These are phyloP conservation scores for Tardiomyces depauwii DNA, from an alignment of 1,139 yeast species.

Conservation along the genomic window DNA sequence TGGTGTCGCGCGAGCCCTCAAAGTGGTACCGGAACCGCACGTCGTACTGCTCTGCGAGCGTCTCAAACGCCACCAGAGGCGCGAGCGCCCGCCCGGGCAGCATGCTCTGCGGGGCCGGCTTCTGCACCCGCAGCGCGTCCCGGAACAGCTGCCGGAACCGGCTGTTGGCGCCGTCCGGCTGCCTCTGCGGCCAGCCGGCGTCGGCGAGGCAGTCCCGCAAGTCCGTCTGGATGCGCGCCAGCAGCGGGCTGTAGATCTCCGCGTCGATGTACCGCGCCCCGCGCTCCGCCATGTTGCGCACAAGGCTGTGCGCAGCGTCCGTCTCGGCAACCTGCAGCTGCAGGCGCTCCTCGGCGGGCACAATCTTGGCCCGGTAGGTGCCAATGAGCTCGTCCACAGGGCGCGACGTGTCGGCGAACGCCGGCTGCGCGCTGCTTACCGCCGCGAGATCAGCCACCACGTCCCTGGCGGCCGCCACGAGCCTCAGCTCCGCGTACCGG, in stretches of 20 bases:
- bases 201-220: background rate
- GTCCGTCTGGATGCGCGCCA: background rate
- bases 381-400: background rate
- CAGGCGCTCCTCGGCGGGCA: background rate
- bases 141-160: background rate
- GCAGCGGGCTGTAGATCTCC: background rate
- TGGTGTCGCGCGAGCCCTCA: conserved; percentile 43
- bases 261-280: background rate
- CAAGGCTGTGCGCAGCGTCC: background rate
- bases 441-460: background rate
- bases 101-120: background rate
- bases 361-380: background rate
- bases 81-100: background rate
- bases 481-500: background rate
- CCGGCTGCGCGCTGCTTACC: background rate
- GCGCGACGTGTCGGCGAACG: background rate
- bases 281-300: background rate
- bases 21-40: conserved; percentile 69
- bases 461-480: background rate
- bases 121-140: background rate
- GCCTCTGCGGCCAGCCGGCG: background rate
- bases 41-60: conserved; percentile 45
- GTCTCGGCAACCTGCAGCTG: background rate
- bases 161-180: background rate
- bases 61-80: conserved; percentile 46